Evolutionary conservation across 2,329 filamentous ascomycete species (phyloP), one percentile per base, ranked within the genome.

Genomic region (Eutypa lata): DNA sequence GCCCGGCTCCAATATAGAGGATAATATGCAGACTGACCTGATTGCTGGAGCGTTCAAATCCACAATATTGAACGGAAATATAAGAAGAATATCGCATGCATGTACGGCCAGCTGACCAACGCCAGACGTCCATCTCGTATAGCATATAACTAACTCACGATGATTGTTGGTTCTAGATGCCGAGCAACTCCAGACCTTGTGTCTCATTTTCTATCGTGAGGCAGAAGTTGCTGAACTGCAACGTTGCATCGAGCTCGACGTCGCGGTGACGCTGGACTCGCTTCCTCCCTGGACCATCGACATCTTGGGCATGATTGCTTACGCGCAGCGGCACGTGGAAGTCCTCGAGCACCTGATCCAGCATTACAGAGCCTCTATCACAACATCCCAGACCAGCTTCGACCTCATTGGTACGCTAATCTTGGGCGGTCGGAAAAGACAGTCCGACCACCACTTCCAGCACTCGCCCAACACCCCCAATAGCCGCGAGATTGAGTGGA

Each of bases 141-240:
- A 24, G 35, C 43, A 26, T 53, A 45, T 37, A 31, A 44, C 40
- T 47, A 49, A 46, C 35, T 49, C 47, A 47, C 37, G 40, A 11
- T 22, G 44, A 18, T 19, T 48, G 28, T 33, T 52, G 21, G 35
- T 48, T 50, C 22, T 50, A 55, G 53, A 55, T 26, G 42, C 37
- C 33, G 53, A 52, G 22, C 40, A 51, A 43, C 50, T 52, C 42
- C 52, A 55, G 43, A 33, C 50, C 33, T 35, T 55, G 38, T 55
- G 53, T 38, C 26, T 55, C 22, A 38, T 55, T 26, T 47, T 55
- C 21, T 55, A 52, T n/a, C 38, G 40, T 38, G 45, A 54, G 40
- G 38, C 53, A 16, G 53, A 21, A 24, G 28, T 54, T 42, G 31
- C 46, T 16, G 49, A 52, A 65, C 18, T 53, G 57, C 52, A 78